Percentiles rank a stretch among this genome's conserved stretches.
These are phyloP conservation scores for Quercus phellos DNA, from an alignment of 331 rosid genomes.

Conservation along the genomic window DNA sequence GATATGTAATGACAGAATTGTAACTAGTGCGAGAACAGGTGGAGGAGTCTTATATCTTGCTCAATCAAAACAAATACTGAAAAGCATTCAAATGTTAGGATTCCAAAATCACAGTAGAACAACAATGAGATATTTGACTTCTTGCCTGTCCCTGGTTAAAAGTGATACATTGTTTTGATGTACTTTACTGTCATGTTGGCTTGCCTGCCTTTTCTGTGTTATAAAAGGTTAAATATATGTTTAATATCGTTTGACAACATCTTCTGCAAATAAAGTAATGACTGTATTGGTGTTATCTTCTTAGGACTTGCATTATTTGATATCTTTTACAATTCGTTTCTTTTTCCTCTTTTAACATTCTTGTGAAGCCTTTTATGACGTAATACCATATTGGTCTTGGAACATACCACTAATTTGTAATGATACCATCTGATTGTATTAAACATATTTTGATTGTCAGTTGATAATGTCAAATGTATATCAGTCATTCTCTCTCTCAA, in stretches of 20 bases:
- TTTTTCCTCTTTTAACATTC: background rate
- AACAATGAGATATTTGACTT: too few species aligned
- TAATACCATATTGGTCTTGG: conserved; percentile 8
- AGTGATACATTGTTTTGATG: too few species aligned
- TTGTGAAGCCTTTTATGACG: background rate
- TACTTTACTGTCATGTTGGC: background rate
- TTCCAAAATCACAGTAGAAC: too few species aligned
- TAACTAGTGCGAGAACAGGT: too few species aligned
- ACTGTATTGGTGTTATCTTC: background rate
- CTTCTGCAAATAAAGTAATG: background rate
- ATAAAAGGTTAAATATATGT: background rate
- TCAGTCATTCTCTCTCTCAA: background rate
- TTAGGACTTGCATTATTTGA: background rate
- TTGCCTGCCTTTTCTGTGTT: background rate
- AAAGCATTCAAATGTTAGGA: too few species aligned
- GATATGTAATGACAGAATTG: too few species aligned
- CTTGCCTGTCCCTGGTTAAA: too few species aligned
- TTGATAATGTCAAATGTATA: conserved; percentile 14
- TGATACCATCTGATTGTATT: conserved; percentile 2
- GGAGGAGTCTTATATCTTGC: too few species aligned
- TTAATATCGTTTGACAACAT: background rate
- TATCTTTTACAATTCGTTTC: background rate
- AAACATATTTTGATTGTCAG: conserved; percentile 3
- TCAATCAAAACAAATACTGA: too few species aligned
- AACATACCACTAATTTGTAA: background rate